These are phyloP conservation scores for Ogataea ramenticola DNA, from an alignment of 805 yeast genomes.

Conservation along the genomic window DNA sequence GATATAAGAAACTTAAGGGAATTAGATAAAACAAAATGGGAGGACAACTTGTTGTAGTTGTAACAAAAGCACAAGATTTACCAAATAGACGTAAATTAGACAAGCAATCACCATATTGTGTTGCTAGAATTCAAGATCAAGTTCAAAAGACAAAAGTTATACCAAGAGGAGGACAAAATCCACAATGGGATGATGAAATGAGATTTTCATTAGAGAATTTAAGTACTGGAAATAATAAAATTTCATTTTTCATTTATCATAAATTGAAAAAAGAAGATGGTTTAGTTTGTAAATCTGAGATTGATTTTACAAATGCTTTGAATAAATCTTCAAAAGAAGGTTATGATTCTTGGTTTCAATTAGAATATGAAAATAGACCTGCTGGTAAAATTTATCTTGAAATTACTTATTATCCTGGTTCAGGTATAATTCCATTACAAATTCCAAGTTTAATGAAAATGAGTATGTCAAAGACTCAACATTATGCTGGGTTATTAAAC, in stretches of 20 bases:
- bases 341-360: conserved; percentile 76
- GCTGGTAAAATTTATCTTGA: conserved; percentile 90
- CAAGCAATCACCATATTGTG: conserved; percentile 89
- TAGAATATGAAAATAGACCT: conserved; percentile 57
- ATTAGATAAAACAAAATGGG: not conserved
- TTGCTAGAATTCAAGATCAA: conserved; percentile 71
- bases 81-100: conserved; percentile 83
- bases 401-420: conserved; percentile 78
- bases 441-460: not conserved
- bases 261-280: conserved; percentile 83
- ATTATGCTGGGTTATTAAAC: not conserved
- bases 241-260: conserved; percentile 74
- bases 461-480: not conserved
- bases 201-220: conserved; percentile 57
- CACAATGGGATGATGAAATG: conserved; percentile 76
- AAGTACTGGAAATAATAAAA: conserved; percentile 53
- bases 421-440: conserved; percentile 21
- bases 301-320: conserved; percentile 71
- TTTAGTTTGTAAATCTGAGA: conserved; percentile 73
- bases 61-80: conserved; percentile 74
- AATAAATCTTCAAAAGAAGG: conserved; percentile 64
- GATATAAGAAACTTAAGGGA: not conserved
- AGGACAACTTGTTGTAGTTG: conserved; percentile 37
- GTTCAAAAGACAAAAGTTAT: conserved; percentile 75
- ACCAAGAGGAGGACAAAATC: conserved; percentile 90